A percentile compares a stretch with the other conserved stretches of the same genome.
These are phyloP conservation scores for Tulasnella sp. DNA, from an alignment of 768 basidiomycete species.

Conservation along the genomic window DNA sequence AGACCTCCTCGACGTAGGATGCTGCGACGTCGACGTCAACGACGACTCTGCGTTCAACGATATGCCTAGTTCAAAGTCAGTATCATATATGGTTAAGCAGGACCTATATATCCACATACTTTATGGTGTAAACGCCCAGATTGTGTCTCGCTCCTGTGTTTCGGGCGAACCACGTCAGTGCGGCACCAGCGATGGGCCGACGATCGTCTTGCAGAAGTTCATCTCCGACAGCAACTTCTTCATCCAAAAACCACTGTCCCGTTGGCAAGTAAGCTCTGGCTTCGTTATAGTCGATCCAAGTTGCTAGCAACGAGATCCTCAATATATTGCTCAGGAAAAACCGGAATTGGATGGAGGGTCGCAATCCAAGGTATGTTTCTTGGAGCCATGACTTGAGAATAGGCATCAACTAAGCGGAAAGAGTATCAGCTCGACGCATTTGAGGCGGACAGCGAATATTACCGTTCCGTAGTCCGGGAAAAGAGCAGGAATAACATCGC, in stretches of 20 bases:
- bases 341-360: not conserved
- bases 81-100: not conserved
- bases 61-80: not conserved
- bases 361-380: not conserved
- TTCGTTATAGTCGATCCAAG: not conserved
- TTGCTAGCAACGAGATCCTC: not conserved
- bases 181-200: not conserved
- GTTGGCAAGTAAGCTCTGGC: not conserved
- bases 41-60: not conserved
- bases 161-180: not conserved
- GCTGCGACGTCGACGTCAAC: not conserved
- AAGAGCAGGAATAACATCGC: not conserved
- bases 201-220: not conserved
- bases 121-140: not conserved
- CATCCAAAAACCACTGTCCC: not conserved
- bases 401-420: not conserved
- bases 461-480: not conserved
- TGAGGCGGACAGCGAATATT: not conserved
- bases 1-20: slow-evolving; percentile 6
- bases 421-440: not conserved
- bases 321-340: not conserved
- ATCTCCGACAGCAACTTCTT: not conserved
- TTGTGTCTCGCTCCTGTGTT: not conserved
- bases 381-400: not conserved
- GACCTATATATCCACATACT: not conserved